These are phyloP conservation scores for Sequoia sempervirens DNA, from an alignment of 75 land plant species.

Conservation along the genomic window DNA sequence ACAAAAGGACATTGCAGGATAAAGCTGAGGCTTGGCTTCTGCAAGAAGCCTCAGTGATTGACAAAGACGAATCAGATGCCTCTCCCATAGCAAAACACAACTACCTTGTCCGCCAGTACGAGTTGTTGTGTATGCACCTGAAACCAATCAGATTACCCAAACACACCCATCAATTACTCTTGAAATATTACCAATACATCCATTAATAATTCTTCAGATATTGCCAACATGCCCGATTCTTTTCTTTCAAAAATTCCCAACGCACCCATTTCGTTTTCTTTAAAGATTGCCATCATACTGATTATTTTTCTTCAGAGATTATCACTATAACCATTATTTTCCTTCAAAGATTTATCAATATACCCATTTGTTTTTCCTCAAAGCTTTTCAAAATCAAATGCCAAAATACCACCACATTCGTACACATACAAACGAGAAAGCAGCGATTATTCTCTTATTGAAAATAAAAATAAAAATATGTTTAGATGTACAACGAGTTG, in stretches of 20 bases:
- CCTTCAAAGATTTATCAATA: not conserved
- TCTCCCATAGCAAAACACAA: conserved; percentile 62
- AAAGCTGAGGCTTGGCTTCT: conserved; percentile 24
- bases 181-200: not conserved
- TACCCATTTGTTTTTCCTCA: not conserved
- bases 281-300: no score
- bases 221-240: no score
- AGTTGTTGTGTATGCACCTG: conserved; percentile 88
- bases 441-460: no score
- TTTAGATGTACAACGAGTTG: not conserved
- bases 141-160: not conserved
- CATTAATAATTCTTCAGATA: not conserved
- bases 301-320: not conserved
- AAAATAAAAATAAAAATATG: not conserved
- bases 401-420: not conserved
- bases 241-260: no score
- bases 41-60: conserved; percentile 48
- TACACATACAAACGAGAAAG: no score
- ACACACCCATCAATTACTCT: not conserved
- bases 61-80: conserved; percentile 63
- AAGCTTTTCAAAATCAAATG: not conserved
- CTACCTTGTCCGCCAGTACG: conserved; percentile 45
- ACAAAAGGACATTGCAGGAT: not conserved
- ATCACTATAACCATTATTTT: no score
- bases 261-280: no score